Conservation (phyloP, 805 yeast genomes). For the Hanseniaspora taiwanica region DNA sequence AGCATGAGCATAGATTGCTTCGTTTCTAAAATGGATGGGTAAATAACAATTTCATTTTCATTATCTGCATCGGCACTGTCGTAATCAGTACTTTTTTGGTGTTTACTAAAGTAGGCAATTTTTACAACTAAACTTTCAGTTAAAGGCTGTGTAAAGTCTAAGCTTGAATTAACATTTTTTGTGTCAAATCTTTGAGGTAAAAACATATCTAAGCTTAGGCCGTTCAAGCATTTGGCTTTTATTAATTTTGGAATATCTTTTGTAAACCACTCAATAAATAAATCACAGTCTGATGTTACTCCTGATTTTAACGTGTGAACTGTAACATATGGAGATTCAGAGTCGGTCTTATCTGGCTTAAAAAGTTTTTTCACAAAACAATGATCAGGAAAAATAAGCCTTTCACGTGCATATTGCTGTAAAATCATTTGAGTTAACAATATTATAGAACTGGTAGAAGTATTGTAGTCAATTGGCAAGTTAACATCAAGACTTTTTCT, state of each 20-base stretch:
- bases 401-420: not conserved
- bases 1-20: too few species aligned
- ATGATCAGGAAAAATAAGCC: not conserved
- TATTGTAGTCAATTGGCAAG: not conserved
- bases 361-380: not conserved
- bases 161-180: too few species aligned
- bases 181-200: too few species aligned
- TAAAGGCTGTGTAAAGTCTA: too few species aligned
- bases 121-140: too few species aligned
- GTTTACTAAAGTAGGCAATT: too few species aligned
- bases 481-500: too few species aligned
- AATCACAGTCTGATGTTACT: not conserved
- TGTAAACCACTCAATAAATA: not conserved
- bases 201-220: not conserved
- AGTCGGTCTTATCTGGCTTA: not conserved
- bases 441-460: not conserved
- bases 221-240: not conserved
- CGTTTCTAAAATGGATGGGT: too few species aligned
- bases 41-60: too few species aligned
- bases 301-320: not conserved
- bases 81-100: too few species aligned
- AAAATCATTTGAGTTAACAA: not conserved
- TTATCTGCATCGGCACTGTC: too few species aligned
- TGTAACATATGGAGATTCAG: not conserved
- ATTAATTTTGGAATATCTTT: not conserved